Conservation (phyloP, 768 basidiomycete genomes). For the Amanita jacksonii region DNA sequence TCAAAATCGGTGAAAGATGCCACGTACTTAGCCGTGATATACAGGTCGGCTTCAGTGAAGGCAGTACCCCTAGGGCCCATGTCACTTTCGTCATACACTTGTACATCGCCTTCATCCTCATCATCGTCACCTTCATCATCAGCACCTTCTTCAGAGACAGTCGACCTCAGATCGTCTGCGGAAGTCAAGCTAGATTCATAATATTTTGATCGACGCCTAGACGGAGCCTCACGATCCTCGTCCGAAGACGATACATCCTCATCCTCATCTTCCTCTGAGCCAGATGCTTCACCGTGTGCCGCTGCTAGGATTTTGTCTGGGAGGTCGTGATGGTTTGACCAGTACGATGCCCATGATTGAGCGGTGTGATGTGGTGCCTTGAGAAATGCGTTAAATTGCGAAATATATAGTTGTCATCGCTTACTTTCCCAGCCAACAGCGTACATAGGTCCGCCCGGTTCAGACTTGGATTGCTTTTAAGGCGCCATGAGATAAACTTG, state of each 20-base stretch:
- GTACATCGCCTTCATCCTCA: constrained; percentile 22
- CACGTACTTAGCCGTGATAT: constrained; percentile 51
- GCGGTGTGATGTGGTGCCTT: constrained; percentile 60
- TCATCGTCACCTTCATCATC: constrained; percentile 26
- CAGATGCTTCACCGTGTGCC: constrained; percentile 25
- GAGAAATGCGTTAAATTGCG: constrained; percentile 6
- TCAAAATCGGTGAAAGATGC: constrained; percentile 39
- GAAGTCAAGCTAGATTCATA: constrained; percentile 13
- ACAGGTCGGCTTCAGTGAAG: constrained; percentile 54
- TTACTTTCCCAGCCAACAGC: constrained; percentile 47
- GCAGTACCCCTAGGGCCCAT: constrained; percentile 45
- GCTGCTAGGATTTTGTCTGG: constrained; percentile 55
- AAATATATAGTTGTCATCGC: constrained; percentile 7
- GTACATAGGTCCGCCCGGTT: constrained; percentile 46
- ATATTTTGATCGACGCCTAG: constrained; percentile 18
- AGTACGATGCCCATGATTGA: constrained; percentile 60
- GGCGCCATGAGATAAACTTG: constrained; percentile 53
- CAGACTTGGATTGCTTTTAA: constrained; percentile 43
- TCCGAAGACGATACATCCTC: constrained; percentile 15
- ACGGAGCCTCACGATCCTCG: constrained; percentile 10
- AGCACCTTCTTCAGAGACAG: constrained; percentile 17
- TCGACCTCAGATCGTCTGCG: constrained; percentile 15
- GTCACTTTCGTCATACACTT: constrained; percentile 28
- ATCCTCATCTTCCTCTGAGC: constrained; percentile 16
- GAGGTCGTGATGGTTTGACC: constrained; percentile 55